These are phyloP conservation scores for Carex myosuroides DNA, from an alignment of 176 grass and related monocot species.

Conservation along the genomic window DNA sequence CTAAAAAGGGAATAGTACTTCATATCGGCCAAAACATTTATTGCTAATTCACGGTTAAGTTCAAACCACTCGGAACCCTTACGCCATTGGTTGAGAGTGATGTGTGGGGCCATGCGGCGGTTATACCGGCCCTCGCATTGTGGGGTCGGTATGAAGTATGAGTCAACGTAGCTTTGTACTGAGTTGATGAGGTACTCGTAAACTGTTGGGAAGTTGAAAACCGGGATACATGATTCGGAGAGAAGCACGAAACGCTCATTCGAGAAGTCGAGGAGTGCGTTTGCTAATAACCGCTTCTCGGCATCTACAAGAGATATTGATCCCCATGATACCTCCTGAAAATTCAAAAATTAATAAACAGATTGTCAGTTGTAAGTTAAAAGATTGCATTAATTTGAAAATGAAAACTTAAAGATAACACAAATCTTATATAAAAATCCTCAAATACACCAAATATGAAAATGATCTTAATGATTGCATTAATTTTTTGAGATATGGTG, in stretches of 20 bases:
- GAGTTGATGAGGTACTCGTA: constrained; percentile 63
- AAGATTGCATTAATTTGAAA: too few relatives aligned
- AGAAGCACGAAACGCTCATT: constrained; percentile 57
- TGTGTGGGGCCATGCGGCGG: constrained; percentile 55
- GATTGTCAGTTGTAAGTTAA: neutral
- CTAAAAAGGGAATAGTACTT: constrained; percentile 43
- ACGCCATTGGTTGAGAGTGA: constrained; percentile 40
- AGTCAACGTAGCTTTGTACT: constrained; percentile 39
- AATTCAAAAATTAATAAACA: constrained; percentile 7
- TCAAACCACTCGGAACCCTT: constrained; percentile 78
- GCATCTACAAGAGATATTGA: constrained; percentile 57
- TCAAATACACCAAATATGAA: neutral
- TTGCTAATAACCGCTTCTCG: constrained; percentile 58
- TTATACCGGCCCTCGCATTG: constrained; percentile 65
- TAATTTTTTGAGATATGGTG: neutral
- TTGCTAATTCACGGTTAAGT: constrained; percentile 49
- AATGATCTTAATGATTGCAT: neutral
- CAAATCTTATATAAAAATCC: neutral
- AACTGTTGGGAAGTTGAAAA: constrained; percentile 51
- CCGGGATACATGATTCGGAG: constrained; percentile 48
- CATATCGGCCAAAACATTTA: constrained; percentile 39
- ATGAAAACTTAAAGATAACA: neutral
- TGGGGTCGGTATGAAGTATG: constrained; percentile 40
- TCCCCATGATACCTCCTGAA: constrained; percentile 51
- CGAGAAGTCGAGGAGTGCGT: constrained; percentile 47